Percentiles rank a stretch among this genome's conserved stretches.
Evolutionary conservation across 768 basidiomycete genomes (phyloP).

Genomic region (Russula compacta): DNA sequence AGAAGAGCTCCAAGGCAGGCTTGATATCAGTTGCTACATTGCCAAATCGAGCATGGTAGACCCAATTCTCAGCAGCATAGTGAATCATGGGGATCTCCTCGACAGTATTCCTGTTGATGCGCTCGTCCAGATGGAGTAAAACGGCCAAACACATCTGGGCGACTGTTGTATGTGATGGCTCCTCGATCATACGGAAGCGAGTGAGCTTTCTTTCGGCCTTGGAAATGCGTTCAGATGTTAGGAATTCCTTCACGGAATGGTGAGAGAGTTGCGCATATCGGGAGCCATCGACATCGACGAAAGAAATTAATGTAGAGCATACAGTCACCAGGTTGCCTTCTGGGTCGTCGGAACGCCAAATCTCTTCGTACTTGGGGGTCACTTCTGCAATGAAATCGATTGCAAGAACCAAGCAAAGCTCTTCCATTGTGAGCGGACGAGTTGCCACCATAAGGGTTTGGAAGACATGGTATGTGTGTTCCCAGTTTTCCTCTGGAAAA

Average conservation of each 20-base stretch:
- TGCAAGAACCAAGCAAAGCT: constrained; percentile 7
- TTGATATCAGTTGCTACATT: background rate
- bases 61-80: constrained; percentile 9
- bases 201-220: background rate
- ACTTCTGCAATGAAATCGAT: constrained; percentile 5
- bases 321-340: background rate
- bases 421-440: constrained; percentile 6
- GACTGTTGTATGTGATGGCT: background rate
- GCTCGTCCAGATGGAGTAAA: constrained; percentile 4
- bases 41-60: constrained; percentile 2
- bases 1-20: background rate
- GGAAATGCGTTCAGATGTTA: constrained; percentile 4
- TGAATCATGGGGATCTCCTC: constrained; percentile 6
- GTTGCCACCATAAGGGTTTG: constrained; percentile 1
- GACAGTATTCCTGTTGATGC: background rate
- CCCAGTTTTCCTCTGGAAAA: constrained; percentile 10
- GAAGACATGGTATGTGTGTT: constrained; percentile 5
- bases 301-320: constrained; percentile 3
- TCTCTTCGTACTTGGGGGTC: constrained; percentile 6
- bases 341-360: constrained; percentile 5
- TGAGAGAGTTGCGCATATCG: constrained; percentile 2
- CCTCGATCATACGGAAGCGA: background rate
- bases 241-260: constrained; percentile 5
- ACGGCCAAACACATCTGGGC: constrained; percentile 5
- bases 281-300: constrained; percentile 1